Evolutionary conservation across 2,329 filamentous ascomycete genomes (phyloP), one percentile per base, ranked within the genome.

Genomic region (Claviceps arundinis): DNA sequence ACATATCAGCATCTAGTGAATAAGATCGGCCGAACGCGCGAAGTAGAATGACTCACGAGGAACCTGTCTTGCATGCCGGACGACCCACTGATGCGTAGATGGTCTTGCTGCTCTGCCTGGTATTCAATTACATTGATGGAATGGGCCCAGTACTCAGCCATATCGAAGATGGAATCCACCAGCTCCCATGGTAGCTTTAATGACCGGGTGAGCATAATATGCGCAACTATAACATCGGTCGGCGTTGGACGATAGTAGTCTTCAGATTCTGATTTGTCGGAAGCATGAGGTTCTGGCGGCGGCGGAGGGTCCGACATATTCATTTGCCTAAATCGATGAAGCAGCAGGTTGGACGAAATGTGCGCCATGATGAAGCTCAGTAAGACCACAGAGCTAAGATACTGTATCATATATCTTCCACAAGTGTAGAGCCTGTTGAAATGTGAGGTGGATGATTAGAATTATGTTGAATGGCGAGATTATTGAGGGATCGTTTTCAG

Each of bases 111-210:
- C 47, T 64, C 55, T 4, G 49, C 50, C 3, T 45, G 47, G 43
- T 57, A 66, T 17, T 68, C 56, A 13, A 68, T 56, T 30, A 61
- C 61, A 22, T 64, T 68, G 49, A 58, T 62, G 2, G 73, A 72
- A 56, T 75, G 74, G 14, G 73, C 74, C 80, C 81, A 84, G 63
- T 83, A 84, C 63, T 82, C 79, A 51, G 79, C 81, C 30, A 68
- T 61, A 58, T 84, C 80, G 51, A 83, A 63, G 46, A 84, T 72
- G 46, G 64, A 61, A 58, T 82, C 74, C 40, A 80, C 66, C 0
- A 84, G 54, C 54, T 83, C 80, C 1, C 69, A 62, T 0, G 81
- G 80, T 1, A 84, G 64, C 2, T 61, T 61, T 6, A 65, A 63
- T 11, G 63, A 66, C 50, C 69, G 67, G 26, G 59, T 60, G n/a